Base-by-base conservation (phyloP, 2,329 filamentous ascomycete species). In the Hypoxylon sp. region DNA sequence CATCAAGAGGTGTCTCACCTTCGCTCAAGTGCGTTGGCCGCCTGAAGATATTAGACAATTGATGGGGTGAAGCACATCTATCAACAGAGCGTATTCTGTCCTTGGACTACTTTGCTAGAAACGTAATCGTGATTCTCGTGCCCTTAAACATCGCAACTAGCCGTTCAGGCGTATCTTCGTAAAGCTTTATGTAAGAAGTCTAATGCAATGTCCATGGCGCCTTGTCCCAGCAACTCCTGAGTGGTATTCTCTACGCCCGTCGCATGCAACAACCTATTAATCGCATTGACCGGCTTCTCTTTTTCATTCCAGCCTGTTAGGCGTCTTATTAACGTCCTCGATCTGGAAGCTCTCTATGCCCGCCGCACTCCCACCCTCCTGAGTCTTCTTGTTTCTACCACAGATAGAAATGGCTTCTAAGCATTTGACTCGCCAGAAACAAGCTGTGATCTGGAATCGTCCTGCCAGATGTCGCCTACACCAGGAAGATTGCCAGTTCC, bases 1-100 rank as follows among this genome's bases (percentile, higher is more conserved):
- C 77, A 98, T 99, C 78, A 99, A 99, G 84, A 85, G 96, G 46
- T 97, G 94, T 76, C 80, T 99, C 76, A 98, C 93, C 65, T 99
- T 97, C 85, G 93, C 95, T 24, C 96, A 99, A 81, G 94, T 96
- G 28, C 88, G 95, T 72, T 99, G 96, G 96, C 94, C 94, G 61
- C 96, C 96, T 0, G 90, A 93, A 73, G 95, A 98, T 81, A 85
- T 96, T 72, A 85, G 93, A 75, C 96, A 99, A 82, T 82, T 99
- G 72, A 99, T 99, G 96, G 96, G 96, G 12, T 96, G 79, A 51
- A 50, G 32, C 24, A 38, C 14, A 30, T 26, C 16, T 40, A 40
- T 40, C 38, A 65, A 61, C 54, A 65, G 33, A 57, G 62, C 3
- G 18, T 38, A 56, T 50, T 42, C 48, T 44, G 44, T 55, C 50